These are phyloP conservation scores for Calycina herbarum DNA, from an alignment of 2,329 filamentous ascomycete genomes.

Conservation along the genomic window DNA sequence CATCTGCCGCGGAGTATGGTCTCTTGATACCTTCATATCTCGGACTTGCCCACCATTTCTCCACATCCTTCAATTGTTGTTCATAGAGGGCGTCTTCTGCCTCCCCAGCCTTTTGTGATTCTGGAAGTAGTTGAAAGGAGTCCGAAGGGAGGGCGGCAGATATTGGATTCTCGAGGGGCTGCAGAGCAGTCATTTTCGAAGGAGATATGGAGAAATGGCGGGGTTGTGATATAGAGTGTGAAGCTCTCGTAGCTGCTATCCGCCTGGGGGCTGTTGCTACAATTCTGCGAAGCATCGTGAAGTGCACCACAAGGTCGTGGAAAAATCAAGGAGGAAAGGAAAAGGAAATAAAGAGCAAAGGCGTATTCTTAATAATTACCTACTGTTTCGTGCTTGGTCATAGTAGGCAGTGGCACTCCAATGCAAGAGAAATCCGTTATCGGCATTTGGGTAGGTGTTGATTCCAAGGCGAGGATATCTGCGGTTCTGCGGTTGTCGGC, in stretches of 20 bases:
- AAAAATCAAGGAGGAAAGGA: slow-evolving; percentile 2
- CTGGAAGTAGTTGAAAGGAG: slow-evolving; percentile 81
- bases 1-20: slow-evolving; percentile 85
- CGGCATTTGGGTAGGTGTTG: slow-evolving; percentile 14
- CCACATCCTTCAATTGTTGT: slow-evolving; percentile 79
- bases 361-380: not conserved
- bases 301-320: not conserved
- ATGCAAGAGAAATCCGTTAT: slow-evolving; percentile 20
- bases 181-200: slow-evolving; percentile 30
- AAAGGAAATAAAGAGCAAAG: slow-evolving; percentile 4
- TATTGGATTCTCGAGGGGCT: slow-evolving; percentile 33
- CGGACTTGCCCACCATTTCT: slow-evolving; percentile 85
- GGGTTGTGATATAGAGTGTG: slow-evolving; percentile 16
- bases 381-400: slow-evolving; percentile 7
- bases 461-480: not conserved
- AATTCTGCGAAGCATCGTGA: slow-evolving; percentile 36
- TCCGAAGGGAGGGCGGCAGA: slow-evolving; percentile 52
- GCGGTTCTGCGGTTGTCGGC: slow-evolving; percentile 22
- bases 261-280: slow-evolving; percentile 25
- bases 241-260: slow-evolving; percentile 9
- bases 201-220: slow-evolving; percentile 29
- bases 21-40: slow-evolving; percentile 88
- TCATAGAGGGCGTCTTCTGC: slow-evolving; percentile 86
- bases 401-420: not conserved
- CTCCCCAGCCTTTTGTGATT: slow-evolving; percentile 71